A percentile compares a stretch with the other conserved stretches of the same genome.
These are phyloP conservation scores for Lodderomyces pseudojiufengensis DNA, from an alignment of 1,139 yeast genomes.

Conservation along the genomic window DNA sequence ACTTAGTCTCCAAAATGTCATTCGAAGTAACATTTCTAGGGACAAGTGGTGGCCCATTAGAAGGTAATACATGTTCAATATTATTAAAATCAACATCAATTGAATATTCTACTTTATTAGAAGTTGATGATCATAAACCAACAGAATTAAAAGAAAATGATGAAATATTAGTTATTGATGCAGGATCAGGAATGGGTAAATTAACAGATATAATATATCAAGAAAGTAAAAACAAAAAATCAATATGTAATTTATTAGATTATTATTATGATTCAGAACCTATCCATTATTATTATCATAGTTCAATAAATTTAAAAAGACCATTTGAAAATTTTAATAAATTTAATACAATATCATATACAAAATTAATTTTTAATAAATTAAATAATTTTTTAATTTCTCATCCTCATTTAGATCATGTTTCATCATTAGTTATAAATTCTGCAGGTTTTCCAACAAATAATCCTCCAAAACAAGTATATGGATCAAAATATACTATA, in stretches of 20 bases:
- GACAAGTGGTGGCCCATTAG: slow-evolving; percentile 76
- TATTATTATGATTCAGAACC: slow-evolving; percentile 26
- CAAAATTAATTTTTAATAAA: slow-evolving; percentile 32
- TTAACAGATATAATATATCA: slow-evolving; percentile 48
- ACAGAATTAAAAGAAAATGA: slow-evolving; percentile 16
- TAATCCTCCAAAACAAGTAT: slow-evolving; percentile 36
- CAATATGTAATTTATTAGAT: slow-evolving; percentile 16
- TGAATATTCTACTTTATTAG: slow-evolving; percentile 27
- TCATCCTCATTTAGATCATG: slow-evolving; percentile 85
- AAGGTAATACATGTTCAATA: slow-evolving; percentile 62
- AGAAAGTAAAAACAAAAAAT: slow-evolving; percentile 15
- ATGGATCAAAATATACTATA: slow-evolving; percentile 54
- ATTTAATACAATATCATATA: slow-evolving; percentile 8
- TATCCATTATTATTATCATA: slow-evolving; percentile 10
- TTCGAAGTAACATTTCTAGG: slow-evolving; percentile 59
- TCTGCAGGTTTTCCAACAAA: slow-evolving; percentile 51
- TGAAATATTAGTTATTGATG: slow-evolving; percentile 63
- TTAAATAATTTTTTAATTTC: slow-evolving; percentile 55
- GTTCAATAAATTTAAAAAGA: slow-evolving; percentile 18
- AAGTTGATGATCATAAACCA: neutral
- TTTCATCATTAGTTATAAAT: slow-evolving; percentile 64
- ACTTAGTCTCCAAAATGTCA: slow-evolving; percentile 10
- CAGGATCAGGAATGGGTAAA: slow-evolving; percentile 69
- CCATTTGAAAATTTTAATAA: slow-evolving; percentile 27
- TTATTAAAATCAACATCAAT: slow-evolving; percentile 54